A percentile compares a stretch with the other conserved stretches of the same genome.
phyloP scores from a whole-genome alignment of 1,139 yeast genomes.

The Candida pseudoviswanathii region DNA sequence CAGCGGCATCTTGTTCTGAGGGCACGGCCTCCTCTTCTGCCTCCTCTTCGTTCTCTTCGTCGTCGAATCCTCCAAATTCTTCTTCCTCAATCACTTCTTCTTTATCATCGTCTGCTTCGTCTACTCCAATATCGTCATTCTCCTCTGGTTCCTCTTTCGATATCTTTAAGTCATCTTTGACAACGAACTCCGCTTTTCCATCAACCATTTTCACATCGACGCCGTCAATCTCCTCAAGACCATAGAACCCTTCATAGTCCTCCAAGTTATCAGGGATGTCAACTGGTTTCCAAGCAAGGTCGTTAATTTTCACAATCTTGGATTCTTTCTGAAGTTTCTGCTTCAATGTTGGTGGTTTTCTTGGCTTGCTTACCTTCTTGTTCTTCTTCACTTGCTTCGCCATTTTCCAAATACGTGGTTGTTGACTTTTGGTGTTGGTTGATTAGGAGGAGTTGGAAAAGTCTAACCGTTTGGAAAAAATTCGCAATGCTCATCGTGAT shows the following conservation, averaged over 20 bases:
- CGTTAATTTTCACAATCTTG: constrained; percentile 51
- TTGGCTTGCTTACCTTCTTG: constrained; percentile 15
- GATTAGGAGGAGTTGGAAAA: not conserved
- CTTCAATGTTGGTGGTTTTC: constrained; percentile 31
- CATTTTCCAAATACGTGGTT: constrained; percentile 4
- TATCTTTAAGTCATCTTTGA: constrained; percentile 26
- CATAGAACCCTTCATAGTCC: constrained; percentile 88
- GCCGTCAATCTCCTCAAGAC: constrained; percentile 92
- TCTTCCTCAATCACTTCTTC: constrained; percentile 17
- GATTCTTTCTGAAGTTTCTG: constrained; percentile 36
- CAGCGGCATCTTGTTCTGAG: constrained; percentile 20
- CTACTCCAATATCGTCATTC: constrained; percentile 14
- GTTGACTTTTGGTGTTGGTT: not conserved
- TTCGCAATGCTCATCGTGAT: constrained; percentile 9
- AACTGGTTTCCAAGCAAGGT: constrained; percentile 76
- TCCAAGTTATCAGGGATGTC: constrained; percentile 82
- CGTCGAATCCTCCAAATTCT: constrained; percentile 11
- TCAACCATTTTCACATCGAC: constrained; percentile 73
- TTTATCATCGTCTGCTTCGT: constrained; percentile 16
- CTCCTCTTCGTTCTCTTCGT: constrained; percentile 15
- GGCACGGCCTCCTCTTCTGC: constrained; percentile 13
- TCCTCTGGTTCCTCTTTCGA: constrained; percentile 18
- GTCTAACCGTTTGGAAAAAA: not conserved
- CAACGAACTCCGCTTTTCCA: constrained; percentile 66
- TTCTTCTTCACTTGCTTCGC: constrained; percentile 12